A percentile compares a stretch with the other conserved stretches of the same genome.
phyloP scores from a whole-genome alignment of 2,329 filamentous ascomycete species.

The Claviceps pazoutovae region DNA sequence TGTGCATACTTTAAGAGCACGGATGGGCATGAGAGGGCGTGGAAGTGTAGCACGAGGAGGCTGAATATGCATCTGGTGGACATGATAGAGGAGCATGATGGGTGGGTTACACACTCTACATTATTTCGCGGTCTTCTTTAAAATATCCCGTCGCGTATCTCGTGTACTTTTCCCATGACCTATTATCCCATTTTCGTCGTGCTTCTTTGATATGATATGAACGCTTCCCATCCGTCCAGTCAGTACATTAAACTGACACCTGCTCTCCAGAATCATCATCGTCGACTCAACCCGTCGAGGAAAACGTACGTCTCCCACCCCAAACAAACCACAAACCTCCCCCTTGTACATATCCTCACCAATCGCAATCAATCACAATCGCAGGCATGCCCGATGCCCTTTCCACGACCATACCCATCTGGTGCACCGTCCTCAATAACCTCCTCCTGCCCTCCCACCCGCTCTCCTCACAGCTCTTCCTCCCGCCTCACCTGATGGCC shows the following conservation, averaged over 20 bases:
- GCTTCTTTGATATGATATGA: no score
- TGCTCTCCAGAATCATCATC: slow-evolving; percentile 49
- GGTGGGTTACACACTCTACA: slow-evolving; percentile 30
- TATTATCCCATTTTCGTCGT: no score
- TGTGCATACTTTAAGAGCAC: slow-evolving; percentile 97
- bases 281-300: slow-evolving; percentile 88
- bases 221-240: background rate
- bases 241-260: background rate
- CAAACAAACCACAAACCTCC: background rate
- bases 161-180: no score
- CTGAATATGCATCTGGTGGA: slow-evolving; percentile 73
- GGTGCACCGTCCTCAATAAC: slow-evolving; percentile 77
- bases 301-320: slow-evolving; percentile 46
- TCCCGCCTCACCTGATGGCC: slow-evolving; percentile 59
- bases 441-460: slow-evolving; percentile 52
- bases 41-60: slow-evolving; percentile 75
- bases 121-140: no score
- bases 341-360: background rate
- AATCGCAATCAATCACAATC: background rate
- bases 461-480: slow-evolving; percentile 41
- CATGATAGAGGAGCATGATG: slow-evolving; percentile 50
- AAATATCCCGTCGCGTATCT: no score
- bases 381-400: slow-evolving; percentile 83
- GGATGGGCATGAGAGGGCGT: slow-evolving; percentile 81
- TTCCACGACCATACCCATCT: slow-evolving; percentile 85